Percentiles rank a stretch among this genome's conserved stretches.
Evolutionary conservation across 1,284 basidiomycete species (phyloP).

Genomic region (Malassezia furfur): DNA sequence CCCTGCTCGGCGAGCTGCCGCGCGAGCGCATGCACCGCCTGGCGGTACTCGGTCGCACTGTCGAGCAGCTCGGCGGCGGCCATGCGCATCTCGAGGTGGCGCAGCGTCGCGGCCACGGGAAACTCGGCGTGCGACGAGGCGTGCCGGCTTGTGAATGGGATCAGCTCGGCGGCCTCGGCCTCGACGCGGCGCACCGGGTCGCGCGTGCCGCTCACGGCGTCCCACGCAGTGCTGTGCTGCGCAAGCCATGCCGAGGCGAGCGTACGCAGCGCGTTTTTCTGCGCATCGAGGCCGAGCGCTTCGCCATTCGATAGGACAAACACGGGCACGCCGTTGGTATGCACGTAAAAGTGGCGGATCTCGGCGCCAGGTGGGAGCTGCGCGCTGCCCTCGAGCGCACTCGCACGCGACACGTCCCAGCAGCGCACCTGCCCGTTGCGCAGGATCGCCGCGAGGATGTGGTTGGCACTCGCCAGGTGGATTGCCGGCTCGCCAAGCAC

Average conservation of each 20-base stretch:
- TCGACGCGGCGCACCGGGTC: constrained; percentile 38
- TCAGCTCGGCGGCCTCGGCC: constrained; percentile 21
- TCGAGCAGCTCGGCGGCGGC: constrained; percentile 35
- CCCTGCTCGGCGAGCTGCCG: constrained; percentile 39
- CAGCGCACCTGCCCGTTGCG: constrained; percentile 27
- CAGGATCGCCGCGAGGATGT: constrained; percentile 31
- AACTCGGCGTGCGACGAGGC: constrained; percentile 20
- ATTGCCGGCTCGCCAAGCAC: constrained; percentile 27
- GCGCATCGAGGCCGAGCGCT: constrained; percentile 35
- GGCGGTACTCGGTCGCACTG: constrained; percentile 37
- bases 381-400: constrained; percentile 26
- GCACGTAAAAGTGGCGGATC: constrained; percentile 25
- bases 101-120: constrained; percentile 27
- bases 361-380: constrained; percentile 25
- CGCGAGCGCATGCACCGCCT: constrained; percentile 30
- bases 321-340: constrained; percentile 50
- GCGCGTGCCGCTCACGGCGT: constrained; percentile 20
- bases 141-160: constrained; percentile 15
- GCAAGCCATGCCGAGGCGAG: constrained; percentile 36
- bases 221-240: constrained; percentile 36
- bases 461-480: constrained; percentile 26
- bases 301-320: constrained; percentile 24
- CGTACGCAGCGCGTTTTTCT: constrained; percentile 28
- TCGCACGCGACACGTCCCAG: constrained; percentile 31
- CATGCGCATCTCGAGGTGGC: constrained; percentile 43